Evolutionary conservation across 2,329 filamentous ascomycete species (phyloP).

Genomic region (Aspergillus luchuensis): DNA sequence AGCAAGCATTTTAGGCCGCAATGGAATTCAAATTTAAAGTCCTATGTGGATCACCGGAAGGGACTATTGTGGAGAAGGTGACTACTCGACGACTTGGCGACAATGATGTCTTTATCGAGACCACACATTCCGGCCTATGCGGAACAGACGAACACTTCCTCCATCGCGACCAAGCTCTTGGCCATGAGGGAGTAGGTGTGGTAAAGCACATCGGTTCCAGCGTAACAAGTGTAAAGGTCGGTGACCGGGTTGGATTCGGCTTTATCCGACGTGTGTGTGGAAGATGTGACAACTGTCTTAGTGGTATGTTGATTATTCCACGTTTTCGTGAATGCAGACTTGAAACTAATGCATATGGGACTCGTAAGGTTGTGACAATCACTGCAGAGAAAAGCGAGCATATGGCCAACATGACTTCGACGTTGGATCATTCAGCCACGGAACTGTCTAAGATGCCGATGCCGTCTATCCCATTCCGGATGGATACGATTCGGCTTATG

Average conservation of each 20-base stretch:
- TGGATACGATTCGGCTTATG: constrained; percentile 25
- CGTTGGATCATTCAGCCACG: constrained; percentile 33
- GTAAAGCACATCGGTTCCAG: constrained; percentile 50
- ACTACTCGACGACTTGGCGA: neutral
- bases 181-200: constrained; percentile 57
- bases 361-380: constrained; percentile 20
- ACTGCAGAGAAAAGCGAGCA: constrained; percentile 24
- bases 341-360: neutral
- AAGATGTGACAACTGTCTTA: constrained; percentile 32
- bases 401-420: constrained; percentile 32
- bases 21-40: too few species aligned
- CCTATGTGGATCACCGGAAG: too few species aligned
- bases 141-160: constrained; percentile 26
- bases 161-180: constrained; percentile 37
- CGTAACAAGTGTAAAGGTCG: constrained; percentile 49
- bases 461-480: constrained; percentile 25
- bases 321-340: neutral
- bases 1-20: too few species aligned
- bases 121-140: constrained; percentile 26
- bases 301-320: constrained; percentile 7
- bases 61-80: too few species aligned
- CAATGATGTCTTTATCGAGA: constrained; percentile 22
- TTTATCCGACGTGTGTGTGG: constrained; percentile 32
- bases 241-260: constrained; percentile 37
- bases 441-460: constrained; percentile 34